Percentiles rank a stretch among this genome's conserved stretches.
phyloP scores from a whole-genome alignment of 345 rosid genomes.

The Eucalyptus coolabah region DNA sequence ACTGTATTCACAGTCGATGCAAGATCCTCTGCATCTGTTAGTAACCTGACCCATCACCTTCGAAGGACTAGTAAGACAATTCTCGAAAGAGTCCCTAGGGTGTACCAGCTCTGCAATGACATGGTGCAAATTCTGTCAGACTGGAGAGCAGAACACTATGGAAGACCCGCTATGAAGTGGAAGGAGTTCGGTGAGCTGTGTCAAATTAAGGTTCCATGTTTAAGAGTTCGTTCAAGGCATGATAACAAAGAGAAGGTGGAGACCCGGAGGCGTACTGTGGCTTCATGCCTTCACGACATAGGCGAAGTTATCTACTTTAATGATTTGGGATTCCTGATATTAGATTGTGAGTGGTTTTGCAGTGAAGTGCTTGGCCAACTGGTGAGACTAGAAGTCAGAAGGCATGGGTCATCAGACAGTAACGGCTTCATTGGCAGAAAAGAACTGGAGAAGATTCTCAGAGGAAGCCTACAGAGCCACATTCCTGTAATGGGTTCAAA shows the following conservation, averaged over 20 bases:
- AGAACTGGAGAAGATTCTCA: slow-evolving; percentile 69
- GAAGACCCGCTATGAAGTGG: slow-evolving; percentile 86
- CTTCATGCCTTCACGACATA: slow-evolving; percentile 82
- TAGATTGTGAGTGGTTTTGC: slow-evolving; percentile 89
- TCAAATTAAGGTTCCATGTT: slow-evolving; percentile 66
- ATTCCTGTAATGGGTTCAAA: slow-evolving; percentile 88
- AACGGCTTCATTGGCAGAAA: slow-evolving; percentile 60
- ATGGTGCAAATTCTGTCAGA: slow-evolving; percentile 59
- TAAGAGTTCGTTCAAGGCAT: slow-evolving; percentile 65
- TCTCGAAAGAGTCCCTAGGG: slow-evolving; percentile 76
- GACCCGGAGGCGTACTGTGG: slow-evolving; percentile 61
- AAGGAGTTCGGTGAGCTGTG: slow-evolving; percentile 78
- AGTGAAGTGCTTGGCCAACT: slow-evolving; percentile 78
- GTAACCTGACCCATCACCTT: slow-evolving; percentile 64
- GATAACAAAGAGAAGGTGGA: slow-evolving; percentile 57
- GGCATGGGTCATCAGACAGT: slow-evolving; percentile 36
- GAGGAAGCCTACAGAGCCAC: slow-evolving; percentile 63
- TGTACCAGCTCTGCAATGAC: slow-evolving; percentile 89
- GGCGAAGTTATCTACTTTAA: slow-evolving; percentile 86
- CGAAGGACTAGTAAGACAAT: slow-evolving; percentile 59
- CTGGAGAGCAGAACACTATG: slow-evolving; percentile 72
- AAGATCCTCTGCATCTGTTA: slow-evolving; percentile 75
- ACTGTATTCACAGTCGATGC: slow-evolving; percentile 89
- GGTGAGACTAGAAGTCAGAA: slow-evolving; percentile 50
- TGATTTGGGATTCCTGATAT: slow-evolving; percentile 53